Evolutionary conservation across 257 asterid genomes (phyloP), one percentile per base, ranked within the genome.

Genomic region (Solanum corneliomulleri): DNA sequence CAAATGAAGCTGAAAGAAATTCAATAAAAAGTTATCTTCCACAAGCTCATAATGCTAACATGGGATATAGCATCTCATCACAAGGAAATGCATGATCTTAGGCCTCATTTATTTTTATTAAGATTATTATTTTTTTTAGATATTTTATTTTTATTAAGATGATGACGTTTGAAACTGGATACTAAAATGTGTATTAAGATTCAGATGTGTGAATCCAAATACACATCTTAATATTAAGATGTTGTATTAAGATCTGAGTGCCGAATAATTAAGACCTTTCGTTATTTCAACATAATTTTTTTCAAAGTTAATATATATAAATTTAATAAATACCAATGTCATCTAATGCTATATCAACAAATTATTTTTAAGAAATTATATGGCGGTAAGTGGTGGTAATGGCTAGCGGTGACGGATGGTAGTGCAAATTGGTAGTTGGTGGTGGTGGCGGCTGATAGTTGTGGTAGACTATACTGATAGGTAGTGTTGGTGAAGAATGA

Each of bases 1-100:
- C 99, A 92, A 97, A 97, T 86, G 99, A 89, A 87, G 93, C 99
- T 97, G 92, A 75, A 75, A 75, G 58, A 41, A 75, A 75, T 41
- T 75, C 82, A 75, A 75, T 75, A 56, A 75, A 75, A 75, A 75
- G 31, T 39, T 23, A 41, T 75, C 82, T 27, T 23, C 56, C 58
- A 75, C 35, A 41, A 41, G 82, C 82, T 75, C 82, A 41, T 41
- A 75, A 41, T 41, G 35, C 82, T 41, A 75, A 41, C 33, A 75
- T 75, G 82, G 49, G 82, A 41, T 12, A 75, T 75, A 75, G 82
- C 58, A 75, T 44, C 58, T 23, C 16, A 41, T 44, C 82, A 75
- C 29, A 41, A 75, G 10, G 27, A 45, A 75, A 75, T 4, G 4
- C 82, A 13, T 75, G 82, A 75, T 39, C 58, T 75, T 41, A 75